phyloP scores from a whole-genome alignment of 352 stramenopile species.

The Pythium periplocum region DNA sequence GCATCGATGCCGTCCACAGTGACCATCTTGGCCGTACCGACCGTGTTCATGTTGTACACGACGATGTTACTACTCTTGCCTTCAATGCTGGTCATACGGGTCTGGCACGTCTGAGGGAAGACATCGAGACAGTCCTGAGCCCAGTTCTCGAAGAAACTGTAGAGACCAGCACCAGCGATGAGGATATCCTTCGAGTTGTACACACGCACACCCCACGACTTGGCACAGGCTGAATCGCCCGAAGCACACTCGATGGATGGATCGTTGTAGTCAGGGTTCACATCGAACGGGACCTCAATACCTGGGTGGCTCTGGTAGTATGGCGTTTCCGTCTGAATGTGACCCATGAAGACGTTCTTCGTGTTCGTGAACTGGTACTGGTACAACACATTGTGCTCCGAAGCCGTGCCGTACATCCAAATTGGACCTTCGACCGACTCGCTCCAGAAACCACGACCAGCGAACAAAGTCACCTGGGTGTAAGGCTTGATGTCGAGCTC shows the following conservation, averaged over 20 bases:
- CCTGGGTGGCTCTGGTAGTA: background rate
- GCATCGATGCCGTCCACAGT: slow-evolving; percentile 1
- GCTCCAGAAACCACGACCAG: background rate
- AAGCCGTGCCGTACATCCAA: slow-evolving; percentile 1
- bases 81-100: slow-evolving; percentile 4
- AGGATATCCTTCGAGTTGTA: background rate
- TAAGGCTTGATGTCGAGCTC: background rate
- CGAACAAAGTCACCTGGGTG: background rate
- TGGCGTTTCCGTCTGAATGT: background rate
- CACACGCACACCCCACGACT: background rate
- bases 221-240: background rate
- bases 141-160: slow-evolving; percentile 4
- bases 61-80: slow-evolving; percentile 2
- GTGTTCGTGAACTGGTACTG: background rate
- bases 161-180: slow-evolving; percentile 1
- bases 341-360: background rate
- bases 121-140: slow-evolving; percentile 2
- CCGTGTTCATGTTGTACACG: slow-evolving; percentile 3
- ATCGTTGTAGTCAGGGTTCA: background rate
- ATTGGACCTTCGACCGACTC: background rate
- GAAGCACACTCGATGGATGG: background rate
- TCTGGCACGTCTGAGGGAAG: slow-evolving; percentile 4
- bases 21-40: slow-evolving; percentile 1
- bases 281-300: background rate
- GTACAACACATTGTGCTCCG: background rate